phyloP scores from a whole-genome alignment of 2,329 filamentous ascomycete genomes.

The Akanthomyces uredinophilus region DNA sequence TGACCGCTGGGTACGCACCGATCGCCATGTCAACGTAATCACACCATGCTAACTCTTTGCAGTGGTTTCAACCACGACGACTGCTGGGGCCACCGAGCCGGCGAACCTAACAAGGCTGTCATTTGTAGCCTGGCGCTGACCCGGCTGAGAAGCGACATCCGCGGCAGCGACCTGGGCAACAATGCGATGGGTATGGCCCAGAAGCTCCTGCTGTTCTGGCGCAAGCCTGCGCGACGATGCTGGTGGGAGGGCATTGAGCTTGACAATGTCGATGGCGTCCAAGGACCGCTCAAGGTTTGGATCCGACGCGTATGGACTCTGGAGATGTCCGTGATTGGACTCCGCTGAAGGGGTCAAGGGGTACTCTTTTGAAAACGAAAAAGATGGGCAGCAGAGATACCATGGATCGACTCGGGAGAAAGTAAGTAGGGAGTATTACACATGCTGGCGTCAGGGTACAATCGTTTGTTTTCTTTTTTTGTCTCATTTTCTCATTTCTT shows the following conservation, averaged over 20 bases:
- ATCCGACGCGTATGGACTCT: constrained; percentile 97
- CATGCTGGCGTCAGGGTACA: constrained; percentile 14
- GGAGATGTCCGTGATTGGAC: constrained; percentile 92
- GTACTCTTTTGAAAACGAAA: neutral
- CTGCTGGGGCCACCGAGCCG: constrained; percentile 91
- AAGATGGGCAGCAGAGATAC: constrained; percentile 4
- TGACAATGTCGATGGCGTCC: constrained; percentile 80
- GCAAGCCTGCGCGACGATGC: constrained; percentile 90
- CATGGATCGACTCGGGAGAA: constrained; percentile 7
- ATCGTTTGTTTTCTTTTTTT: constrained; percentile 11
- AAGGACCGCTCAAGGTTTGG: constrained; percentile 95
- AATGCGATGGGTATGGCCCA: constrained; percentile 96
- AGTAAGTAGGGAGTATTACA: constrained; percentile 4
- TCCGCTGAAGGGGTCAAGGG: constrained; percentile 48
- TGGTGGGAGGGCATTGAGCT: constrained; percentile 99
- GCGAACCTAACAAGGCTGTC: constrained; percentile 96
- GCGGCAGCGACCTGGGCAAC: constrained; percentile 67
- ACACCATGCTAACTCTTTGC: constrained; percentile 14
- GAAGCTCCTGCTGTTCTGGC: constrained; percentile 95
- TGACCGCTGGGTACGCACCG: constrained; percentile 81
- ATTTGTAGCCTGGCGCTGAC: constrained; percentile 95
- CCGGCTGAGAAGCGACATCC: constrained; percentile 85
- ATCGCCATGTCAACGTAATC: constrained; percentile 2
- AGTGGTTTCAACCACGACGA: constrained; percentile 97
- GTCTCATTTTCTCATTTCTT: neutral